Base-by-base conservation (phyloP, 345 rosid species). In the Lepidium africanum region DNA sequence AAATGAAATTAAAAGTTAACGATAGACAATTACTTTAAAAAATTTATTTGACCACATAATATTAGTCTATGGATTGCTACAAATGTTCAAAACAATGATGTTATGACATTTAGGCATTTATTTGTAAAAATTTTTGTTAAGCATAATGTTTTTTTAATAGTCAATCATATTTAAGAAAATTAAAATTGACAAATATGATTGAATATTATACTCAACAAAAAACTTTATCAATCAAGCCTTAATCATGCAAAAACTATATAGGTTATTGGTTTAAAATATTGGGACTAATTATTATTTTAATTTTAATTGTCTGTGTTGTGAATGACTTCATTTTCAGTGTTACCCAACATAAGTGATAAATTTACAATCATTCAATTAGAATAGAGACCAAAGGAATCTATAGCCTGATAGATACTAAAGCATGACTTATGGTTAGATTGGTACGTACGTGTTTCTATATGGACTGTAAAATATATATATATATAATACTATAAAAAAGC, bases 391-490 rank as follows among this genome's bases (percentile, higher is more conserved):
- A 7, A 52, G 62, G 53, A 70, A 70, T 36, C 56, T 38, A 45
- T 62, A 38, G 64, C 45, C 27, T 47, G 59, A 56, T 56, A 30
- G 59, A 56, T 47, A 27, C 25, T 47, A 72, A 57, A 56, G 53
- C 53, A 48, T 64, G 46, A 10, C 71, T 39, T 72, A n/a, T 72
- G 58, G 76, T 63, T 43, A 47, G 49, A 56, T 64, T 48, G 37
- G 37, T 39, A 72, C 13, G 37, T 64, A 56, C 76, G 70, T 72
- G 70, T 71, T 54, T 39, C 23, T 9, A 38, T 56, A 54, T 71
- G 58, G 64, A 55, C 64, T 47, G 17, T 45, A 3, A 8, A 72
- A 27, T 25, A 35, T 27, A 8, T 32, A 43, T 43, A 10, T 41
- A 5, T 30, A 27, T 40, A 38, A n/a, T n/a, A n/a, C n/a, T 16